These are phyloP conservation scores for Spinacia oleracea DNA, from an alignment of 179 eudicot species.

Conservation along the genomic window DNA sequence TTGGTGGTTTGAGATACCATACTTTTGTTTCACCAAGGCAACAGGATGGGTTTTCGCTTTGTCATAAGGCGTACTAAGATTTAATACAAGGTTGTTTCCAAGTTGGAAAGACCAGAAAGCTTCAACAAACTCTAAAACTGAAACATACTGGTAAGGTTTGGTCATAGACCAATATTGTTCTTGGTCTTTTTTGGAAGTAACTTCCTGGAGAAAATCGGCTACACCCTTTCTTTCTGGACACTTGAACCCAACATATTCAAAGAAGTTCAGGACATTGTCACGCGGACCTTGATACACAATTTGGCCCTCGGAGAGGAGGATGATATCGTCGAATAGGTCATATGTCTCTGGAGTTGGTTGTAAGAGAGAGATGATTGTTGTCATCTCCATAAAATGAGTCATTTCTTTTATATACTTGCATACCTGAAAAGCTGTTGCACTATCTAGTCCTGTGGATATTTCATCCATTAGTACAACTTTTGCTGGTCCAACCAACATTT, in stretches of 20 bases:
- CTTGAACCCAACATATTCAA: slow-evolving; percentile 69
- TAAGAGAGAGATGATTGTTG: slow-evolving; percentile 79
- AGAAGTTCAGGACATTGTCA: slow-evolving; percentile 61
- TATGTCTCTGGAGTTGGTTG: slow-evolving; percentile 90
- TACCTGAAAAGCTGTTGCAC: slow-evolving; percentile 80
- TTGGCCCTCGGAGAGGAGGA: slow-evolving; percentile 79
- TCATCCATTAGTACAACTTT: slow-evolving; percentile 80
- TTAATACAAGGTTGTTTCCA: slow-evolving; percentile 44
- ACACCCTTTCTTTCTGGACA: slow-evolving; percentile 84
- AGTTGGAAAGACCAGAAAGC: slow-evolving; percentile 52
- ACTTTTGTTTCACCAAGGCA: slow-evolving; percentile 65
- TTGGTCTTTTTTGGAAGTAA: slow-evolving; percentile 85
- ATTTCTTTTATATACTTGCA: slow-evolving; percentile 73
- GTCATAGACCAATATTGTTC: slow-evolving; percentile 68
- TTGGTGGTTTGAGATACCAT: slow-evolving; percentile 60
- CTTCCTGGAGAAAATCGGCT: slow-evolving; percentile 91
- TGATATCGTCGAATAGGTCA: slow-evolving; percentile 77
- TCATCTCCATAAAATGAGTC: slow-evolving; percentile 78
- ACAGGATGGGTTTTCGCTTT: slow-evolving; percentile 57
- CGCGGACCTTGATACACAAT: slow-evolving; percentile 87
- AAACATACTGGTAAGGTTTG: slow-evolving; percentile 53
- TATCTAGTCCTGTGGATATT: slow-evolving; percentile 83
- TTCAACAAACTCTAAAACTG: slow-evolving; percentile 57
- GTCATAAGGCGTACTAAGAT: slow-evolving; percentile 58
- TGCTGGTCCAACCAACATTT: slow-evolving; percentile 84